Conservation (phyloP, 169 alveolate species). For the Miamiensis avidus region DNA sequence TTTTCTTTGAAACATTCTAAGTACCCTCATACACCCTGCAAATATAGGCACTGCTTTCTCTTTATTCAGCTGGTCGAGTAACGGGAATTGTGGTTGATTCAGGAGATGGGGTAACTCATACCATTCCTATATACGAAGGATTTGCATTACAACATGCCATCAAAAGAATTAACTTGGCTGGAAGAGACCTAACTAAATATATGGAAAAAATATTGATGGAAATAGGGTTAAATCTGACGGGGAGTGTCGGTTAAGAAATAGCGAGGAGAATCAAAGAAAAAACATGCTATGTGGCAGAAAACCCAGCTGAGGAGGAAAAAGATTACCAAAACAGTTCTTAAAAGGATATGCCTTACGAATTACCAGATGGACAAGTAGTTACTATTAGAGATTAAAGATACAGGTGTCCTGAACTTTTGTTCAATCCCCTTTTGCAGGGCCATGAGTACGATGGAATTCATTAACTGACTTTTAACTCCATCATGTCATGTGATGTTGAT, state of each 20-base stretch:
- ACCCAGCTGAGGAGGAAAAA: constrained; percentile 36
- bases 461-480: constrained; percentile 35
- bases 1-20: constrained; percentile 54
- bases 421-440: constrained; percentile 63
- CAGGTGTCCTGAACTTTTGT: constrained; percentile 69
- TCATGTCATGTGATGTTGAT: constrained; percentile 61
- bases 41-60: constrained; percentile 50
- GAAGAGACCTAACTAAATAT: constrained; percentile 62
- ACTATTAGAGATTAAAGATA: constrained; percentile 54
- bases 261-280: constrained; percentile 79
- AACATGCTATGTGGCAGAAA: constrained; percentile 57
- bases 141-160: constrained; percentile 55
- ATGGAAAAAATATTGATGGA: constrained; percentile 36
- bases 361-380: constrained; percentile 66
- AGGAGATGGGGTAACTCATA: constrained; percentile 61
- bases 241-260: constrained; percentile 60
- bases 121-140: constrained; percentile 63
- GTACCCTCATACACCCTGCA: constrained; percentile 57
- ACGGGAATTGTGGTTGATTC: constrained; percentile 69
- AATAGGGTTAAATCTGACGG: constrained; percentile 32
- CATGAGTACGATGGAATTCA: constrained; percentile 54
- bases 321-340: constrained; percentile 32
- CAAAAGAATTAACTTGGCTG: constrained; percentile 56
- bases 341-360: constrained; percentile 31
- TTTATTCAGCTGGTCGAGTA: constrained; percentile 58